Conservation (phyloP, 106 monocot genomes). For the Gastrodia elata region DNA sequence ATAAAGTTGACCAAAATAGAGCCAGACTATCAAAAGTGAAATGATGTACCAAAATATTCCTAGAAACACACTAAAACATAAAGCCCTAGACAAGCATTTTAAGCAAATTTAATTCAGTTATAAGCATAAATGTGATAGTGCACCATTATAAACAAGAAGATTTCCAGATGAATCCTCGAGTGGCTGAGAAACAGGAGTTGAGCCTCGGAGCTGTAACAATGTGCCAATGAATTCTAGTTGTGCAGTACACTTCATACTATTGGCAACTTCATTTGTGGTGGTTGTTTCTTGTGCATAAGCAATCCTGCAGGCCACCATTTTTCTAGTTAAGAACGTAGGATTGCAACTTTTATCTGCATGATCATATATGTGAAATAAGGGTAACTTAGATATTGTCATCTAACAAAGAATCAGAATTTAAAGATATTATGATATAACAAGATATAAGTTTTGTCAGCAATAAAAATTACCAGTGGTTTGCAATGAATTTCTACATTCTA, state of each 20-base stretch:
- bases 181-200: slow-evolving; percentile 49
- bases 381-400: slow-evolving; percentile 1
- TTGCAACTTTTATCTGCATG: background rate
- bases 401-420: background rate
- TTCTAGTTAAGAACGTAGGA: background rate
- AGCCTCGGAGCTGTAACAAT: slow-evolving; percentile 76
- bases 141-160: slow-evolving; percentile 88
- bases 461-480: slow-evolving; percentile 7
- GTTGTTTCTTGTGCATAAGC: slow-evolving; percentile 8
- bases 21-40: too few relatives aligned
- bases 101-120: background rate
- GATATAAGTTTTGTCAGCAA: background rate
- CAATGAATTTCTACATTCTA: slow-evolving; percentile 4
- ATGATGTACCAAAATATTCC: background rate
- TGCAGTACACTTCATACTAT: slow-evolving; percentile 8
- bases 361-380: slow-evolving; percentile 11
- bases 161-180: slow-evolving; percentile 53
- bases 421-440: background rate
- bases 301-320: background rate
- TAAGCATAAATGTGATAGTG: background rate
- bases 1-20: too few relatives aligned
- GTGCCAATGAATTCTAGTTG: slow-evolving; percentile 70
- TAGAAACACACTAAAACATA: background rate
- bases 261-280: background rate
- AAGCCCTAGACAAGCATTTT: background rate